These are phyloP conservation scores for Dacryopinax spathularia DNA, from an alignment of 768 basidiomycete species.

Conservation along the genomic window DNA sequence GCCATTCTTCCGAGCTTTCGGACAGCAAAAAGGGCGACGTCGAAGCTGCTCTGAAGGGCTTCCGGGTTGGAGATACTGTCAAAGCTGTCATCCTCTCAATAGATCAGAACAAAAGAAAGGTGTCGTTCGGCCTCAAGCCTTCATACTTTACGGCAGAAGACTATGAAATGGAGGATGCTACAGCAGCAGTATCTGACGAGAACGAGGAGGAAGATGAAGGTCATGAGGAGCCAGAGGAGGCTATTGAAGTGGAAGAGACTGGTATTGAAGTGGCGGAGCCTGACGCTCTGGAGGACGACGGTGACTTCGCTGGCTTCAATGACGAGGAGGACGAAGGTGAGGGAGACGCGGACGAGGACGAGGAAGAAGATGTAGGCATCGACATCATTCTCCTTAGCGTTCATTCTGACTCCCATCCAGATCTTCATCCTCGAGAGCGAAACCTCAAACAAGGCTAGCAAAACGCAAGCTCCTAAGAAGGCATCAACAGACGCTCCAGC, in stretches of 20 bases:
- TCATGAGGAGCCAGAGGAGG: slow-evolving; percentile 21
- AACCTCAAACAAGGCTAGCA: slow-evolving; percentile 24
- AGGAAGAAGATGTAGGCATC: slow-evolving; percentile 19
- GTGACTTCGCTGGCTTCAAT: background rate
- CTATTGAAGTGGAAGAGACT: slow-evolving; percentile 17
- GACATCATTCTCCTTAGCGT: slow-evolving; percentile 13
- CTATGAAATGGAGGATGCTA: slow-evolving; percentile 25
- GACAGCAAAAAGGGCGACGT: slow-evolving; percentile 78
- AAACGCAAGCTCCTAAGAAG: slow-evolving; percentile 15
- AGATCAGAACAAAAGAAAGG: slow-evolving; percentile 62
- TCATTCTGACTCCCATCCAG: slow-evolving; percentile 20
- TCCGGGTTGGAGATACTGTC: slow-evolving; percentile 76
- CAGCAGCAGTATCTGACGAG: slow-evolving; percentile 17
- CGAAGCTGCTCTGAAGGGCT: slow-evolving; percentile 56
- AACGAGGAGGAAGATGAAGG: slow-evolving; percentile 19
- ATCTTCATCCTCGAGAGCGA: slow-evolving; percentile 23
- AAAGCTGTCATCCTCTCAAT: slow-evolving; percentile 61
- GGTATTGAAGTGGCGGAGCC: slow-evolving; percentile 8
- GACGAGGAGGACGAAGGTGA: slow-evolving; percentile 8
- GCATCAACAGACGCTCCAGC: slow-evolving; percentile 3
- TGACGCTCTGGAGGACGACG: background rate
- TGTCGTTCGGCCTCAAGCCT: slow-evolving; percentile 73
- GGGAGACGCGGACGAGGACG: slow-evolving; percentile 18
- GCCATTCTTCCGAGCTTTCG: slow-evolving; percentile 87
- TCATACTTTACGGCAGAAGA: slow-evolving; percentile 68